Evolutionary conservation across 352 stramenopile species (phyloP), one percentile per base, ranked within the genome.

Genomic region (Phytophthora pisi): DNA sequence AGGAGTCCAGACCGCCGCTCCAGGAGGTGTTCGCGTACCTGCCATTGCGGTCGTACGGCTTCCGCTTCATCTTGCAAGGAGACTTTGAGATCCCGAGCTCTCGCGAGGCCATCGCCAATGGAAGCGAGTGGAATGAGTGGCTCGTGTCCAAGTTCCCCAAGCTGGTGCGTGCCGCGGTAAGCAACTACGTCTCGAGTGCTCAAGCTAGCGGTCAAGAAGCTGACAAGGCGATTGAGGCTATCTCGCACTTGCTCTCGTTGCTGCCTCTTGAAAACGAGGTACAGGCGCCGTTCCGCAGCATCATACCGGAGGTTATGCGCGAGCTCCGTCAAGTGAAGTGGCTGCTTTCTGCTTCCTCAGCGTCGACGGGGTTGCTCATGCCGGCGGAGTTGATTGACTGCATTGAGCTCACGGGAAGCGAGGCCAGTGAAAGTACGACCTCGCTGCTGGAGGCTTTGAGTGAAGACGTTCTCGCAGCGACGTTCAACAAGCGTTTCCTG

Each of bases 81-180:
- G 86, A 97, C 51, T 97, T 96, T 66, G 84, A 95, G 52, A 82
- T 96, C 1, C 84, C 88, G 13, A 96, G 88, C 51, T 96, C 86
- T 23, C 81, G 90, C 30, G 90, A 97, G 57, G 86, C 88, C 8
- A 90, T 97, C 24, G 81, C 79, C 13, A 92, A 89, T 46, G 84
- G 86, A 3, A 95, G 85, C 59, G 82, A 91, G 43, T 97, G 90
- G 90, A 97, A 97, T 52, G 86, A 95, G 66, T 96, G 86, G 87
- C 82, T 97, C 15, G 74, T 96, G 13, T 79, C 85, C 8, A 83
- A 89, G 31, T 79, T 92, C 30, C 84, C 90, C 2, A 47, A 62
- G 2, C 71, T 97, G 2, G 64, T 96, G 24, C 56, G 68, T 20
- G 20, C 55, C 52, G 72, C 68, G 38, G 72, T 79, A 20, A 52